A percentile compares a stretch with the other conserved stretches of the same genome.
Conservation (phyloP, 164 flowering plant genomes). For the Stephania cephalantha region DNA sequence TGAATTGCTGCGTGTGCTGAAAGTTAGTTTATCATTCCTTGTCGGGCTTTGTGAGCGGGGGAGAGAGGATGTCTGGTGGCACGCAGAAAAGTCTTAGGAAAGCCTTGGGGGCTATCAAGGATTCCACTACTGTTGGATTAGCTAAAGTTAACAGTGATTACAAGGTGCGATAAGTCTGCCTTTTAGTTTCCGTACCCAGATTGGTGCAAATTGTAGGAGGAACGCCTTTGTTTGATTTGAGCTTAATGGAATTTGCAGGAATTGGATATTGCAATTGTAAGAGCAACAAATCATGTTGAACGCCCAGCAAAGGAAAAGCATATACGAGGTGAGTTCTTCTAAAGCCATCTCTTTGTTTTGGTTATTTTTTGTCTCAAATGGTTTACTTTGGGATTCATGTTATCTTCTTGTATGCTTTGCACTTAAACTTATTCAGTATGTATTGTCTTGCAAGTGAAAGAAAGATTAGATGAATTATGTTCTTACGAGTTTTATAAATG, state of each 20-base stretch:
- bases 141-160: constrained; percentile 97
- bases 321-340: constrained; percentile 45
- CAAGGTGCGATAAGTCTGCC: constrained; percentile 45
- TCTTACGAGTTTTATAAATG: not conserved
- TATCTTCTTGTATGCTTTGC: not conserved
- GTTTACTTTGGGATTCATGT: not conserved
- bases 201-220: constrained; percentile 2
- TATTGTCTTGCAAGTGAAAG: not conserved
- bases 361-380: not conserved
- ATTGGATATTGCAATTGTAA: constrained; percentile 76
- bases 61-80: constrained; percentile 65
- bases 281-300: constrained; percentile 78
- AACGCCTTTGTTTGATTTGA: not conserved
- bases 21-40: not conserved
- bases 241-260: constrained; percentile 38
- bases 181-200: not conserved
- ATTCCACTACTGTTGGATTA: constrained; percentile 86
- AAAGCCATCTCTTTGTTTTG: not conserved
- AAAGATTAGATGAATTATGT: not conserved
- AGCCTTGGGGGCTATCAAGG: constrained; percentile 92
- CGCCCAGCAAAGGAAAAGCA: constrained; percentile 81
- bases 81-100: constrained; percentile 81
- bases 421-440: not conserved
- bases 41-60: constrained; percentile 21
- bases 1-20: too few species aligned